phyloP scores from a whole-genome alignment of 176 grass and related monocot genomes.

The Oryza longistaminata region DNA sequence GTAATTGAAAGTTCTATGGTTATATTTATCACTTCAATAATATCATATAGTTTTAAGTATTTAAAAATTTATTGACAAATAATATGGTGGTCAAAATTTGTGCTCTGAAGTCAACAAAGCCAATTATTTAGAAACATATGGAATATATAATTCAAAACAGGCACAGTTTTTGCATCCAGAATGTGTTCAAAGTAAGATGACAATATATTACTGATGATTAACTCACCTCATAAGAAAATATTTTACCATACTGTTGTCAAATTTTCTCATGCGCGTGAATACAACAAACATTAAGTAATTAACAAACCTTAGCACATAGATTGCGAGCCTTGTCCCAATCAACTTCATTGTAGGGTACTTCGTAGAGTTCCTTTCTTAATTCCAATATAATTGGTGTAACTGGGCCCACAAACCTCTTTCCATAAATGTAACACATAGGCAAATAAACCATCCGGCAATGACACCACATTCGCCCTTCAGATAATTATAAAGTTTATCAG shows the following conservation, averaged over 20 bases:
- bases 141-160: neutral
- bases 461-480: constrained; percentile 90
- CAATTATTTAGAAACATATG: neutral
- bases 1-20: no score
- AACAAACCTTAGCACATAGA: constrained; percentile 90
- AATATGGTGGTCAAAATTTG: no score
- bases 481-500: constrained; percentile 2
- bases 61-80: no score
- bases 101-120: no score
- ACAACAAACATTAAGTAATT: constrained; percentile 25
- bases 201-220: neutral
- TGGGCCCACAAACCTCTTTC: constrained; percentile 83
- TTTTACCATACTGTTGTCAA: neutral
- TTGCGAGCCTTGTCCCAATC: constrained; percentile 94
- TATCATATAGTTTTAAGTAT: neutral
- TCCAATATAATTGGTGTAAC: constrained; percentile 64
- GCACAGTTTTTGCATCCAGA: neutral
- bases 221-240: neutral
- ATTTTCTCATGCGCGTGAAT: neutral
- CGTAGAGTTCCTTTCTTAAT: constrained; percentile 80
- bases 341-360: constrained; percentile 58
- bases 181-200: neutral
- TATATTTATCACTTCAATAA: no score
- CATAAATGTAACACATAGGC: constrained; percentile 95
- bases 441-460: constrained; percentile 97